Evolutionary conservation across 805 yeast genomes (phyloP), one percentile per base, ranked within the genome.

Genomic region (Lipomyces spencermartinsiae): DNA sequence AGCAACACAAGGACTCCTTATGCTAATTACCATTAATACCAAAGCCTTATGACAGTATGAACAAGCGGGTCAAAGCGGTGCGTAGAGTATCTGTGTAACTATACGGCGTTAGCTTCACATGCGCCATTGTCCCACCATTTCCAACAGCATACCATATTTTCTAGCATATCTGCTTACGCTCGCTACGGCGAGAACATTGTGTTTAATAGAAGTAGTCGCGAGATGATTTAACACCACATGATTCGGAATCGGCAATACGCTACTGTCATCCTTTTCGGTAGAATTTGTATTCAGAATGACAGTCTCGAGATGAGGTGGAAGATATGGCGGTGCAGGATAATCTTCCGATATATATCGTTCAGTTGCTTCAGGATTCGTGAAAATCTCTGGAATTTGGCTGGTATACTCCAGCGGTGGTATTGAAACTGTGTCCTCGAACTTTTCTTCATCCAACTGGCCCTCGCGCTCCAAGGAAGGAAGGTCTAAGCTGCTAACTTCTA

Each of bases 301-400:
- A 75, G 90, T 90, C 77, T 95, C 99, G 68, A 95, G 83, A 78
- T 94, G 99, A 9, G 99, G 99, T 8, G 99, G 99, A 61, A 95
- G 83, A 76, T 91, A 97, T 29, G 99, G 99, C 25, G 99, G 98
- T 37, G 96, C 92, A 63, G 93, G 79, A 63, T 80, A 78, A 64
- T 80, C 85, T 35, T 78, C 77, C 10, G 80, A 73, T 34, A 80
- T 75, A 66, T 78, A 77, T 60, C 76, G 72, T 68, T 80, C 83
- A 67, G 80, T 74, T 9, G 78, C 80, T 29, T 80, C 82, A 10
- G 82, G 79, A 59, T 80, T 79, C 8, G 79, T 77, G 67, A 82
- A 81, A 37, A 82, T 79, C 37, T 75, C 80, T 14, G 84, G 84
- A 62, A 81, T 81, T 65, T 80, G 82, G 56, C 71, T 74, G 9